Evolutionary conservation across 768 basidiomycete genomes (phyloP), one percentile per base, ranked within the genome.

Genomic region (Lepiota subincarnata): DNA sequence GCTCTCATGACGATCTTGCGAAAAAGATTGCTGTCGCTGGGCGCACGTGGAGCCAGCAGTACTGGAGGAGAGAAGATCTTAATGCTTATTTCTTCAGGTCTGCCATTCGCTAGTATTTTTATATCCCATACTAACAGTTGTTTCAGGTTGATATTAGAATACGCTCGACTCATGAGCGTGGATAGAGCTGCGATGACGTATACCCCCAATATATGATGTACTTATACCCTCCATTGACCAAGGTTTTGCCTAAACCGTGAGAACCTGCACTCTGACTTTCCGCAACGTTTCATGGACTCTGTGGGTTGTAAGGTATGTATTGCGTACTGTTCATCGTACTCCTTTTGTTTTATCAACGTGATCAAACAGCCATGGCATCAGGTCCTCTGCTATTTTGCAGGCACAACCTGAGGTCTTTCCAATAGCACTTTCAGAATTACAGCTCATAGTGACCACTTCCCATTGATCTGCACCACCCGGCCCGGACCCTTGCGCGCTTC

Each of bases 1-100:
- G 73, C 6, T 80, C 72, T 0, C 85, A 89, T 55, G 85, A 87
- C 28, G 78, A 68, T 4, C 62, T 84, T 39, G 87, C 79, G 1
- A 62, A 63, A 40, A 76, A 65, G 57, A 67, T 68, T 41, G 84
- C 81, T 0, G 55, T 59, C 1, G 70, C 74, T 1, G 84, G 84
- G 0, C 68, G 71, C n/a, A 65, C 68, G 19, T 84, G 82, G 82
- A 79, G 76, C 48, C 48, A 64, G 40, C 60, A 43, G 4, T 77
- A 70, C 60, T 83, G 80, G 82, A 67, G 81, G 31, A 65, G 59
- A 52, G 76, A 79, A 55, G 82, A 83, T 57, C 62, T 82, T 66
- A 68, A 68, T 4, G 79, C 80, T 1, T 81, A 82, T 58, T 60
- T 71, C 48, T 81, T 76, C 56, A 64, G 80, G 80, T 79, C 50